Evolutionary conservation across 2,329 filamentous ascomycete genomes (phyloP).

Genomic region (Aspergillus tanneri): DNA sequence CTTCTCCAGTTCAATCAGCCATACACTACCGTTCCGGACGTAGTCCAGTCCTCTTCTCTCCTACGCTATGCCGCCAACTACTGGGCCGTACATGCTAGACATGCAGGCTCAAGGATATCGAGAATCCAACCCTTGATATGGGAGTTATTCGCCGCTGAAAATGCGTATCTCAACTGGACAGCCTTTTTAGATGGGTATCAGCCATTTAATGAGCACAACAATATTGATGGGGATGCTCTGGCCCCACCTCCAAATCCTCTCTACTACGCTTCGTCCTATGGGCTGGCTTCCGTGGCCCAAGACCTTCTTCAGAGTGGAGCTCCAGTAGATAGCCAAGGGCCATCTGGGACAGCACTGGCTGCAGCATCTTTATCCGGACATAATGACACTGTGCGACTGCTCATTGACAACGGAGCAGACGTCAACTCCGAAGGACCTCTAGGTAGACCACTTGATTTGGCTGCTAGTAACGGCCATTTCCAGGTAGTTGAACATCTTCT

Average conservation of each 20-base stretch:
- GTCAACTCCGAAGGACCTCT: not conserved
- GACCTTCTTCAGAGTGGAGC: not conserved
- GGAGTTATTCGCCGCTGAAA: not conserved
- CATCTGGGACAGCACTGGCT: not conserved
- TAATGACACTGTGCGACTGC: not conserved
- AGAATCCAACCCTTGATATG: not conserved
- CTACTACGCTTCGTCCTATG: slow-evolving; percentile 2
- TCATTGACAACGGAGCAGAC: not conserved
- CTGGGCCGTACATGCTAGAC: slow-evolving; percentile 2
- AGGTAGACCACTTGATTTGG: not conserved
- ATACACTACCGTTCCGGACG: not conserved
- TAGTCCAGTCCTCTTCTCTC: not conserved
- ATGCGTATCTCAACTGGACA: not conserved
- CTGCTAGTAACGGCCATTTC: not conserved
- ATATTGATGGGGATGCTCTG: not conserved
- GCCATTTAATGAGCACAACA: not conserved
- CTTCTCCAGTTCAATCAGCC: not conserved
- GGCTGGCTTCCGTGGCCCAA: not conserved
- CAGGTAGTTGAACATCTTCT: not conserved
- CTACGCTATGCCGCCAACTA: slow-evolving; percentile 7
- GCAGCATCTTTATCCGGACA: not conserved
- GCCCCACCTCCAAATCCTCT: not conserved
- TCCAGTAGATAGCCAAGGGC: not conserved
- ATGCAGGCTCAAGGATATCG: not conserved
- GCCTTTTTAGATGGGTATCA: not conserved